A percentile compares a stretch with the other conserved stretches of the same genome.
Conservation (phyloP, 305 asterid species). For the Fraxinus nigra region DNA sequence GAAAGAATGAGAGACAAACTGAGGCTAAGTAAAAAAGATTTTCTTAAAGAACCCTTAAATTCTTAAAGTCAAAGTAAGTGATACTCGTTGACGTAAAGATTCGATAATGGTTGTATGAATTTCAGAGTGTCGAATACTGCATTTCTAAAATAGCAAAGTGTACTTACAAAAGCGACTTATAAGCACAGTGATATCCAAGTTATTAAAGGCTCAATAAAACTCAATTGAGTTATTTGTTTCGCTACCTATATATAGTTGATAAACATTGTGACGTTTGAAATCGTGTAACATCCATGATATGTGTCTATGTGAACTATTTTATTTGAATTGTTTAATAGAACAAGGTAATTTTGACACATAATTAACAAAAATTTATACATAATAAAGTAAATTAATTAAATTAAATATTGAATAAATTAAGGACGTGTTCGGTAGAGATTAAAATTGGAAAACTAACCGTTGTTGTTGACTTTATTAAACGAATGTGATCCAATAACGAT, state of each 20-base stretch:
- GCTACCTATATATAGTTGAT: background rate
- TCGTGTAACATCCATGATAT: background rate
- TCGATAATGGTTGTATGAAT: background rate
- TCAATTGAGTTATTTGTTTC: background rate
- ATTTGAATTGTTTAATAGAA: background rate
- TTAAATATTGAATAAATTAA: background rate
- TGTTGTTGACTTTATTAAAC: too few species aligned
- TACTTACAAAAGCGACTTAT: background rate
- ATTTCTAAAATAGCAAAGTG: background rate
- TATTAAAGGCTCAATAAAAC: background rate
- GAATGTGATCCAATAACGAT: too few species aligned
- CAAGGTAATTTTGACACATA: background rate
- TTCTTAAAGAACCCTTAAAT: background rate
- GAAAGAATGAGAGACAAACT: too few species aligned
- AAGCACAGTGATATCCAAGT: background rate
- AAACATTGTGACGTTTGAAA: background rate
- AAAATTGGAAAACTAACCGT: too few species aligned
- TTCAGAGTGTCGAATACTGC: background rate
- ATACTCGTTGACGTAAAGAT: background rate
- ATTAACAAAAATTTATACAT: too few species aligned
- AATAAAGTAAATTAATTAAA: too few species aligned
- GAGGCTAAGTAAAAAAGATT: too few species aligned
- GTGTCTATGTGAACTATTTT: background rate
- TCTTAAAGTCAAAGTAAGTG: background rate
- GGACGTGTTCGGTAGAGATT: too few species aligned